A percentile compares a stretch with the other conserved stretches of the same genome.
Conservation (phyloP, 2,329 filamentous ascomycete species). For the Cephalotrichum gorgonifer region DNA sequence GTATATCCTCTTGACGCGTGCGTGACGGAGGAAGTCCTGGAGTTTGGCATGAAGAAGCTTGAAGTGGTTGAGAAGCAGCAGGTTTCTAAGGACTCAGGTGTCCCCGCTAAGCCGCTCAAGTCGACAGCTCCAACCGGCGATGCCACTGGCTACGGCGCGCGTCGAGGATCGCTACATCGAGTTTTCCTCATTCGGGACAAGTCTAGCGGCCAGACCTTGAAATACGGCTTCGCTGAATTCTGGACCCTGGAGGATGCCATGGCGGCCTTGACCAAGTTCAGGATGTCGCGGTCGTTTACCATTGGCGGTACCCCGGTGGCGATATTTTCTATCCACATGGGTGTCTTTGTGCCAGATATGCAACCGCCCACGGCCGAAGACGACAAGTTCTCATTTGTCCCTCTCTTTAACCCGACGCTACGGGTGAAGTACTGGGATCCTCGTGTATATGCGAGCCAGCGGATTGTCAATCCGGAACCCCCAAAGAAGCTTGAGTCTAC, state of each 20-base stretch:
- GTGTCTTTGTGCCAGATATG: conserved; percentile 69
- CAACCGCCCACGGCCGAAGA: conserved; percentile 43
- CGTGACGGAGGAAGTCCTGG: conserved; percentile 62
- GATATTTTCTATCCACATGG: conserved; percentile 70
- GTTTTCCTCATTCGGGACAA: conserved; percentile 69
- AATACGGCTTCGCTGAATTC: conserved; percentile 80
- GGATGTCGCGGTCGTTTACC: conserved; percentile 63
- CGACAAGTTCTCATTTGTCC: conserved; percentile 58
- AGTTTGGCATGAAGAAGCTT: conserved; percentile 62
- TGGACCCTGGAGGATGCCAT: conserved; percentile 65
- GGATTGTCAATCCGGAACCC: conserved; percentile 44
- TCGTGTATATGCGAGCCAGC: conserved; percentile 58
- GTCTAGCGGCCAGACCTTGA: conserved; percentile 60
- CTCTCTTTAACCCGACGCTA: conserved; percentile 56
- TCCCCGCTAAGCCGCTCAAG: conserved; percentile 41
- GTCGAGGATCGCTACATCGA: conserved; percentile 62
- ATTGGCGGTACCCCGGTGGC: conserved; percentile 64
- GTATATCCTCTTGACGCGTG: conserved; percentile 61
- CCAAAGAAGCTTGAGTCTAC: conserved; percentile 11
- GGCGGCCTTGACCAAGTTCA: conserved; percentile 62
- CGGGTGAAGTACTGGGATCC: conserved; percentile 70
- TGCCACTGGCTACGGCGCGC: conserved; percentile 55
- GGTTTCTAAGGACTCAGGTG: conserved; percentile 30
- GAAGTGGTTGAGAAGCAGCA: conserved; percentile 50
- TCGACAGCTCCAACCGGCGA: conserved; percentile 46